phyloP scores from a whole-genome alignment of 1,139 yeast species.

The Yamadazyma epiphylla region DNA sequence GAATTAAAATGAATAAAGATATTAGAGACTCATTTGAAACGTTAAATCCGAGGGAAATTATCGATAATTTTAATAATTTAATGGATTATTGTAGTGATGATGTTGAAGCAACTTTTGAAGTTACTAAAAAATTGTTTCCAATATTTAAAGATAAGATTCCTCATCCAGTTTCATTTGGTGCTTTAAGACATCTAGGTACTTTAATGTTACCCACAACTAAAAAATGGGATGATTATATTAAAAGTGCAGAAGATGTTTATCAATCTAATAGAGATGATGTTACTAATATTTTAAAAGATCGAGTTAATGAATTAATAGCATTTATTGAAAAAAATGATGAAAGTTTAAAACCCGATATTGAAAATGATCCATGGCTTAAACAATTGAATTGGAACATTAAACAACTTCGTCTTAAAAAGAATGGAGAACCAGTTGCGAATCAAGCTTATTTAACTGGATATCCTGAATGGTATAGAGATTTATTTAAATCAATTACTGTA shows the following conservation, averaged over 20 bases:
- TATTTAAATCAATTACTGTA: slow-evolving; percentile 46
- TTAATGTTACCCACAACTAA: slow-evolving; percentile 75
- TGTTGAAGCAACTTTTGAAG: slow-evolving; percentile 70
- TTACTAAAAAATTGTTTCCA: slow-evolving; percentile 69
- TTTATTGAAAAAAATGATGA: slow-evolving; percentile 25
- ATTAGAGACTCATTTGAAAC: slow-evolving; percentile 63
- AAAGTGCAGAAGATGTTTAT: slow-evolving; percentile 65
- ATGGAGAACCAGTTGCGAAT: slow-evolving; percentile 70
- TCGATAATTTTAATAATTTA: slow-evolving; percentile 55
- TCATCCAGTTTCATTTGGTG: slow-evolving; percentile 94
- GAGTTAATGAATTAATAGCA: slow-evolving; percentile 60
- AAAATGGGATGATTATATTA: slow-evolving; percentile 70
- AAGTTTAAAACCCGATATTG: slow-evolving; percentile 24
- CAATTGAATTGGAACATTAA: slow-evolving; percentile 85
- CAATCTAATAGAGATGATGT: slow-evolving; percentile 56
- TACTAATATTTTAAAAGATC: slow-evolving; percentile 50
- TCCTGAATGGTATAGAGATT: slow-evolving; percentile 89
- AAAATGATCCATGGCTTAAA: slow-evolving; percentile 78
- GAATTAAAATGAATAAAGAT: slow-evolving; percentile 61
- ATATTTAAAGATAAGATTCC: slow-evolving; percentile 66
- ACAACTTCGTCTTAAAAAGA: slow-evolving; percentile 60
- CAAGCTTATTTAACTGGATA: slow-evolving; percentile 82
- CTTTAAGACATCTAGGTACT: slow-evolving; percentile 71
- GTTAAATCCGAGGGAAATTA: slow-evolving; percentile 50
- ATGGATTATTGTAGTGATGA: slow-evolving; percentile 85